Conservation (phyloP, 2,329 filamentous ascomycete genomes). For the Bipolaris zeicola region DNA sequence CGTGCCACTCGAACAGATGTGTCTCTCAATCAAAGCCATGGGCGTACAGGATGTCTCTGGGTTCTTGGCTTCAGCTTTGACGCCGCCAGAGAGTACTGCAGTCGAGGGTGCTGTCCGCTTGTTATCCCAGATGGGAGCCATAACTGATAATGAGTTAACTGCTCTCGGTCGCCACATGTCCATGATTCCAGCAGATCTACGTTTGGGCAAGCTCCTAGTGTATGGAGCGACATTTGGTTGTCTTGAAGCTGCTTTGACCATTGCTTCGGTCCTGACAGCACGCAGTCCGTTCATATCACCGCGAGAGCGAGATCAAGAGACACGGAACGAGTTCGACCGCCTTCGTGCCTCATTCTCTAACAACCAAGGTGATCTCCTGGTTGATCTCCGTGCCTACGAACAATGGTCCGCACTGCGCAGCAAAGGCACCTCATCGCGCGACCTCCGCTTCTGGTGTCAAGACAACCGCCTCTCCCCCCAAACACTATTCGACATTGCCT, state of each 20-base stretch:
- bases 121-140: slow-evolving; percentile 82
- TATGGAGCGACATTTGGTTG: slow-evolving; percentile 94
- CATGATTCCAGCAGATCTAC: slow-evolving; percentile 90
- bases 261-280: slow-evolving; percentile 90
- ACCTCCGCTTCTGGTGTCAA: slow-evolving; percentile 78
- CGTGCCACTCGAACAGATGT: slow-evolving; percentile 92
- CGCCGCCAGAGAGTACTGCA: slow-evolving; percentile 82
- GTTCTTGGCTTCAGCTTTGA: slow-evolving; percentile 86
- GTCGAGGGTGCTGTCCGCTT: slow-evolving; percentile 84
- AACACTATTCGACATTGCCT: slow-evolving; percentile 84
- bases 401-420: slow-evolving; percentile 74
- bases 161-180: slow-evolving; percentile 91
- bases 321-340: slow-evolving; percentile 78
- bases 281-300: slow-evolving; percentile 86
- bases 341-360: slow-evolving; percentile 75
- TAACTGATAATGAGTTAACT: slow-evolving; percentile 85
- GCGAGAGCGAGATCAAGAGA: slow-evolving; percentile 80
- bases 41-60: slow-evolving; percentile 78
- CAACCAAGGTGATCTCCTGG: slow-evolving; percentile 85
- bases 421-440: slow-evolving; percentile 61
- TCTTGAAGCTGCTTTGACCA: slow-evolving; percentile 83
- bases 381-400: slow-evolving; percentile 83
- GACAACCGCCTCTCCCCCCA: slow-evolving; percentile 83
- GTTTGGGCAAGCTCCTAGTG: slow-evolving; percentile 93
- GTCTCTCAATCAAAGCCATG: slow-evolving; percentile 94